Base-by-base conservation (phyloP, 2,329 filamentous ascomycete genomes). In the Trichophyton verrucosum region DNA sequence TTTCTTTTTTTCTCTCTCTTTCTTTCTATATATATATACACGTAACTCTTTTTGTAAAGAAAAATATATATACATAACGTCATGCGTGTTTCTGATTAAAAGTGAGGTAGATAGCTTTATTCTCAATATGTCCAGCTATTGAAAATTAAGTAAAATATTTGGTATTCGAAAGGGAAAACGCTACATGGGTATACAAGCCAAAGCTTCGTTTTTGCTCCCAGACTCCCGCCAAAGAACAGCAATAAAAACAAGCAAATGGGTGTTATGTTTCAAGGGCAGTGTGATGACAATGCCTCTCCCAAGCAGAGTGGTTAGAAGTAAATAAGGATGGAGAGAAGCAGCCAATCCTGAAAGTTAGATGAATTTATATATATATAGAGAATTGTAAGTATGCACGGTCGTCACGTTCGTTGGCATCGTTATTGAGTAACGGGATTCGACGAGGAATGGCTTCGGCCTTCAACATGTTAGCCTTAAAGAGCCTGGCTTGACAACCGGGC, bases 151-250 rank as follows among this genome's bases (percentile, higher is more conserved):
- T 53, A 30, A 17, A n/a, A 30, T 33, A 15, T 27, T 33, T 53
- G 49, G 44, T 47, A 53, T 15, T 17, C 4, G 17, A 33, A 53
- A 53, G 22, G 24, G 27, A 11, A 7, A 53, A 53, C 27, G 49
- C 49, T 53, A 53, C 49, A 53, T 53, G 49, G 49, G 49, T 53
- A 53, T 53, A 53, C 27, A 53, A 53, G 49, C 49, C 22, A 53
- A 53, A 53, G 49, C 49, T 53, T 53, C 49, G 13, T 30, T 53
- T 53, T 53, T 53, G 40, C 49, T 53, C 49, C 49, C 27, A 33
- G 49, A 53, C 49, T 24, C 49, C 49, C 49, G 49, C 49, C 49
- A 53, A 53, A 13, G 22, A 53, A 30, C 49, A 53, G 22, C 49
- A 33, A 53, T n/a, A 30, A 30, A 53, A 53, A 53, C 15, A 24